Evolutionary conservation across 768 basidiomycete species (phyloP).

Genomic region (Psilocybe cyanescens): DNA sequence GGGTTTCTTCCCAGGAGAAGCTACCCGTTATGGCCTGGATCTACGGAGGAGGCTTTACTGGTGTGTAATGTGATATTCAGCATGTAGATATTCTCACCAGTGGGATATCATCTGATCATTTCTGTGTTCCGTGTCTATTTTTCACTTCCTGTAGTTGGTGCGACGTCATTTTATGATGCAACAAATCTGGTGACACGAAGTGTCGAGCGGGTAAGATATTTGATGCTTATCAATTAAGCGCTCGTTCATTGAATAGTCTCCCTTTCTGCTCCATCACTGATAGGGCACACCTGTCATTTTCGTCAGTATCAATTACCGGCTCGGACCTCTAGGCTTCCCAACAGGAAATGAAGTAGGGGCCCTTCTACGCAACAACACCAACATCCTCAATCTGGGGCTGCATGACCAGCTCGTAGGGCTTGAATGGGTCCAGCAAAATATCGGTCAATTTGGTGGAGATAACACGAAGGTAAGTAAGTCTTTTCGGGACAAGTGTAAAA

Average conservation of each 20-base stretch:
- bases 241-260: not conserved
- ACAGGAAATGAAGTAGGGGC: slow-evolving; percentile 32
- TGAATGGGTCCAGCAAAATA: slow-evolving; percentile 59
- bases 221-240: not conserved
- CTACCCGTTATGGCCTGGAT: slow-evolving; percentile 37
- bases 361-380: not conserved
- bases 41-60: slow-evolving; percentile 17
- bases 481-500: not conserved
- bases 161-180: slow-evolving; percentile 30
- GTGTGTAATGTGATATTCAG: not conserved
- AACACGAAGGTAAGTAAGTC: slow-evolving; percentile 22
- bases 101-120: not conserved
- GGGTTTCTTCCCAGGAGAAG: slow-evolving; percentile 22
- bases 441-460: slow-evolving; percentile 60
- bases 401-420: slow-evolving; percentile 47
- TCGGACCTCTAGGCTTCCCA: slow-evolving; percentile 49
- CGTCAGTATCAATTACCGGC: slow-evolving; percentile 39
- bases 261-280: no score
- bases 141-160: slow-evolving; percentile 8
- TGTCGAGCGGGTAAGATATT: slow-evolving; percentile 26
- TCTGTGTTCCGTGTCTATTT: not conserved
- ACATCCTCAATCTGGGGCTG: slow-evolving; percentile 43
- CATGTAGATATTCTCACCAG: no score
- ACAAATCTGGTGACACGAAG: slow-evolving; percentile 33
- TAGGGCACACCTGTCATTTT: slow-evolving; percentile 44